Evolutionary conservation across 805 yeast genomes (phyloP).

Genomic region (Wickerhamomyces chambardii): DNA sequence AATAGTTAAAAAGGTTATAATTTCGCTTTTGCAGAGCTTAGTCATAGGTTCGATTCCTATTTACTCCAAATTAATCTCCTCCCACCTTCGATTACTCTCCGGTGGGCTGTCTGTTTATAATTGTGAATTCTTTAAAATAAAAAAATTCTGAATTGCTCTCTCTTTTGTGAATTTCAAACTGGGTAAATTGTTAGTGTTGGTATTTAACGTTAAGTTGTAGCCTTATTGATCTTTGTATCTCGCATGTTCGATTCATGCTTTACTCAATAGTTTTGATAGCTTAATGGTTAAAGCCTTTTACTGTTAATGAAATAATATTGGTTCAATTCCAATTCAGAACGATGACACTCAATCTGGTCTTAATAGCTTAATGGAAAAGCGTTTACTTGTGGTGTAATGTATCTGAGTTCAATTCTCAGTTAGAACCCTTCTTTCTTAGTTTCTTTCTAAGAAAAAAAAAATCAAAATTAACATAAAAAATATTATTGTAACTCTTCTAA

Average conservation of each 20-base stretch:
- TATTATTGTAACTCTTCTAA: not conserved
- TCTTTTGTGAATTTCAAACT: too few species aligned
- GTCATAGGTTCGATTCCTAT: slow-evolving; percentile 1
- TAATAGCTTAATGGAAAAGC: not conserved
- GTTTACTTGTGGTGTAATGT: not conserved
- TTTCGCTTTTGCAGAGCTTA: not conserved
- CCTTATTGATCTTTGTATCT: too few species aligned
- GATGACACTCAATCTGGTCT: too few species aligned
- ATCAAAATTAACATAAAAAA: not conserved
- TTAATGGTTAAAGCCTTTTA: too few species aligned
- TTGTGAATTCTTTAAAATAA: not conserved
- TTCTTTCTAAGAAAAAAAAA: too few species aligned
- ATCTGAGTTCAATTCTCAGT: not conserved
- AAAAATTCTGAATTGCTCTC: not conserved
- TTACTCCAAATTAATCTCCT: not conserved
- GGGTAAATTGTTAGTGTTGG: too few species aligned
- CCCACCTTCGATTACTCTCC: not conserved
- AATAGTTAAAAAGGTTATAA: not conserved
- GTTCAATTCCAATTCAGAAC: too few species aligned
- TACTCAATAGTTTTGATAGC: too few species aligned
- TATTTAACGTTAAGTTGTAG: too few species aligned
- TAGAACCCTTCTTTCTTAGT: too few species aligned
- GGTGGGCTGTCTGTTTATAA: not conserved
- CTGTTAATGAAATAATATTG: too few species aligned
- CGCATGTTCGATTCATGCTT: too few species aligned